Base-by-base conservation (phyloP, 2,329 filamentous ascomycete genomes). In the Diplodia corticola region DNA sequence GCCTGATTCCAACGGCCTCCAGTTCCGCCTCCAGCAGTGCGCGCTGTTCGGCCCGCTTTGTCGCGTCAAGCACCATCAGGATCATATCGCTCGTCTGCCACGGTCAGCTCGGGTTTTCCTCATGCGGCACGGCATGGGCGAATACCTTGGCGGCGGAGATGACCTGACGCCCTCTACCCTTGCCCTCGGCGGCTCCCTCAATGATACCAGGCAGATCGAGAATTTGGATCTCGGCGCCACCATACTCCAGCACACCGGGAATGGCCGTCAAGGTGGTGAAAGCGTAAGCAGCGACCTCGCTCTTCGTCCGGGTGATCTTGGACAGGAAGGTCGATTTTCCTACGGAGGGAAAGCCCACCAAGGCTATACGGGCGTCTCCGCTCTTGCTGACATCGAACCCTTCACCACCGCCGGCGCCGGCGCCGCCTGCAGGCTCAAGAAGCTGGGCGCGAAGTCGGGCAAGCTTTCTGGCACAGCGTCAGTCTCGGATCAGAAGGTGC, bases 281-380 rank as follows among this genome's bases (percentile, higher is more conserved):
- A 66, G 94, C 89, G 77, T 99, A 99, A 0, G 95, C 91, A 0
- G 95, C 95, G 30, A 97, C 93, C 78, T 97, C 94, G 60, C 93
- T 97, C 75, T 92, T 93, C 46, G 96, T 99, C 81, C 97, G 98
- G 59, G 95, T 99, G 77, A 99, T 96, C 76, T 98, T 97, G 57
- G 93, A 97, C n/a, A 99, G 79, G 76, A 99, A 98, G 0, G 95
- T 99, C 2, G 95, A 99, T 82, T 99, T 99, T 77, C 95, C 95
- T 61, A 99, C 95, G 0, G 96, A 99, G 0, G 96, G 95, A 73
- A 99, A 99, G n/a, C 95, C 95, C 64, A 99, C 96, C 2, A 99
- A 87, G 1, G 96, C 93, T 80, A 99, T 98, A 74, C 95, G 89
- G 15, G 95, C 95, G 83, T 99, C 95, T 69, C 95, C 95, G 70